phyloP scores from a whole-genome alignment of 306 rosid species.

The Coriaria nepalensis region DNA sequence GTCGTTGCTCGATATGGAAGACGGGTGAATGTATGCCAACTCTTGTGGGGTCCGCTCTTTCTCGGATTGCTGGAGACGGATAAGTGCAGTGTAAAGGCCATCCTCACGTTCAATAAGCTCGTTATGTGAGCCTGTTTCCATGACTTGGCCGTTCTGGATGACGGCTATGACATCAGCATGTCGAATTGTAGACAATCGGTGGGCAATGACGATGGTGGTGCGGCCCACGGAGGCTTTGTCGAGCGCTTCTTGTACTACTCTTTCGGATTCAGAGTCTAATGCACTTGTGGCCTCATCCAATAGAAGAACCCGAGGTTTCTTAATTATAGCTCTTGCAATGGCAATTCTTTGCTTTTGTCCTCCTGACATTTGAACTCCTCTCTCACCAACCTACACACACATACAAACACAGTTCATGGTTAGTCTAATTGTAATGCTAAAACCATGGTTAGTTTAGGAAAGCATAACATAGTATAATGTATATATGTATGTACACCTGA shows the following conservation, averaged over 20 bases:
- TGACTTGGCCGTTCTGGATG: conserved; percentile 45
- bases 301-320: conserved; percentile 54
- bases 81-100: conserved; percentile 45
- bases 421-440: too few species aligned
- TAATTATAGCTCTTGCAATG: conserved; percentile 69
- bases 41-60: conserved; percentile 21
- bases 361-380: conserved; percentile 89
- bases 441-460: too few species aligned
- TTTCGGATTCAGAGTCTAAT: conserved; percentile 67
- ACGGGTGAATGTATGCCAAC: background rate
- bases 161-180: conserved; percentile 64
- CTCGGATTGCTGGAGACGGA: conserved; percentile 53
- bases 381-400: conserved; percentile 60
- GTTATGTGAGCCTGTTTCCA: conserved; percentile 60
- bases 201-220: conserved; percentile 79
- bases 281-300: conserved; percentile 93
- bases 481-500: conserved; percentile 39
- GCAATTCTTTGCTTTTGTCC: conserved; percentile 95
- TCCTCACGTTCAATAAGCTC: conserved; percentile 28
- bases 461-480: too few species aligned
- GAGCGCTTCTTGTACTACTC: conserved; percentile 73
- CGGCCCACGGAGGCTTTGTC: conserved; percentile 71
- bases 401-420: too few species aligned
- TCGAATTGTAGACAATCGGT: conserved; percentile 62
- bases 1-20: conserved; percentile 26